Percentiles rank a stretch among this genome's conserved stretches.
These are phyloP conservation scores for Monosporozyma solicola DNA, from an alignment of 805 yeast species.

Conservation along the genomic window DNA sequence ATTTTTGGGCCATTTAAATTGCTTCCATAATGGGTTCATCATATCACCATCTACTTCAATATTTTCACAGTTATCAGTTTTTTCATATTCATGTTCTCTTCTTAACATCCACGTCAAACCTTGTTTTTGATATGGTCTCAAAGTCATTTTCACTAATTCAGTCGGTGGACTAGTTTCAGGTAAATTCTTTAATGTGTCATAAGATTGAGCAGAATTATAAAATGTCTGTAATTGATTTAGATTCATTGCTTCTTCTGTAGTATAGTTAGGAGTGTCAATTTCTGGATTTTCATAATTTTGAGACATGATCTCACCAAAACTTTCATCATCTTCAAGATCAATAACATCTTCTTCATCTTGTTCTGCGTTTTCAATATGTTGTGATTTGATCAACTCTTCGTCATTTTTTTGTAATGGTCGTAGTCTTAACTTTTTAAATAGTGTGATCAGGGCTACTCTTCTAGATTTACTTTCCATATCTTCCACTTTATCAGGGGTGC, in stretches of 20 bases:
- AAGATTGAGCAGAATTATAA: slow-evolving; percentile 62
- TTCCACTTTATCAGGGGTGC: slow-evolving; percentile 35
- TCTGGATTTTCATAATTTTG: slow-evolving; percentile 5
- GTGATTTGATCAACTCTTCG: slow-evolving; percentile 9
- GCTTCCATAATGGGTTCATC: slow-evolving; percentile 81
- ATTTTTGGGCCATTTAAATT: slow-evolving; percentile 63
- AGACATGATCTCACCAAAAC: slow-evolving; percentile 9
- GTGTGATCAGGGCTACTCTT: slow-evolving; percentile 44
- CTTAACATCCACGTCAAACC: slow-evolving; percentile 88
- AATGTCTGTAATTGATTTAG: slow-evolving; percentile 68
- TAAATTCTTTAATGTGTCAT: slow-evolving; percentile 43
- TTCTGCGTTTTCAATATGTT: neutral
- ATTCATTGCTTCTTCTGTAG: slow-evolving; percentile 37
- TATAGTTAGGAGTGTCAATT: slow-evolving; percentile 13
- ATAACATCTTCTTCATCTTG: slow-evolving; percentile 13
- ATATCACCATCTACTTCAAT: slow-evolving; percentile 40
- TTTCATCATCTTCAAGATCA: slow-evolving; percentile 31
- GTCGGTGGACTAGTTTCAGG: slow-evolving; percentile 52
- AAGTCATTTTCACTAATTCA: slow-evolving; percentile 43
- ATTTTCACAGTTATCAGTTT: slow-evolving; percentile 15
- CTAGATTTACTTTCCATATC: slow-evolving; percentile 43
- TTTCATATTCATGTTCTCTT: slow-evolving; percentile 53
- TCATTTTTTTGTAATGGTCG: slow-evolving; percentile 11
- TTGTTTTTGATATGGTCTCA: slow-evolving; percentile 74
- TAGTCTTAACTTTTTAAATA: slow-evolving; percentile 45